Base-by-base conservation (phyloP, 306 rosid species). In the Morella rubra region DNA sequence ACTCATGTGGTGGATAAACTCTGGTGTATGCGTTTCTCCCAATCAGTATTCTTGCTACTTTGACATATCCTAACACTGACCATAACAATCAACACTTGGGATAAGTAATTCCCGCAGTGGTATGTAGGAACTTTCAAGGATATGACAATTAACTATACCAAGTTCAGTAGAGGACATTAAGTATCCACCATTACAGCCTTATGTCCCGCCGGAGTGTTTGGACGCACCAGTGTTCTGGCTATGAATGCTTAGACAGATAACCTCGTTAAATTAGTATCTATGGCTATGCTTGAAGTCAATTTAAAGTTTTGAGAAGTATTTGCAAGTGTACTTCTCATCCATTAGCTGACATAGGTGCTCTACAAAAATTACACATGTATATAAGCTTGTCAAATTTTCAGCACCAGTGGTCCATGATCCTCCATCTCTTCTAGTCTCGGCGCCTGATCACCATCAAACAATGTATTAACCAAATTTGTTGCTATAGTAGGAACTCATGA, bases 331-430 rank as follows among this genome's bases (percentile, higher is more conserved):
- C 37, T 65, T 50, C 52, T 59, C 53, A 14, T 66, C 68, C 69
- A 19, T 72, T 52, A 27, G 69, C 70, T 9, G 13, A 67, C 50
- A 50, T 50, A 70, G 27, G 32, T 44, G 46, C 16, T 8, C 44
- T 13, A 44, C 41, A 44, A 42, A 73, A 67, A 76, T 12, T 78
- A 42, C n/a, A 11, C 16, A 62, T 41, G 51, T 61, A 37, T 32
- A 61, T 60, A 11, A 24, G 44, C 68, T 61, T 61, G 68, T 27
- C 16, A 61, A 61, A 5, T 32, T 32, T n/a, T 5, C 32, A 67
- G 75, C 69, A 60, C 37, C 19, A 44, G 51, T 46, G 73, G 53
- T 81, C 73, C 8, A 12, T 72, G 52, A 60, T 16, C 49, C 74
- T 69, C 20, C 7, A 44, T 47, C 54, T 59, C 5, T 54, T 45